Base-by-base conservation (phyloP, 805 yeast genomes). In the Zygosaccharomyces bisporus region DNA sequence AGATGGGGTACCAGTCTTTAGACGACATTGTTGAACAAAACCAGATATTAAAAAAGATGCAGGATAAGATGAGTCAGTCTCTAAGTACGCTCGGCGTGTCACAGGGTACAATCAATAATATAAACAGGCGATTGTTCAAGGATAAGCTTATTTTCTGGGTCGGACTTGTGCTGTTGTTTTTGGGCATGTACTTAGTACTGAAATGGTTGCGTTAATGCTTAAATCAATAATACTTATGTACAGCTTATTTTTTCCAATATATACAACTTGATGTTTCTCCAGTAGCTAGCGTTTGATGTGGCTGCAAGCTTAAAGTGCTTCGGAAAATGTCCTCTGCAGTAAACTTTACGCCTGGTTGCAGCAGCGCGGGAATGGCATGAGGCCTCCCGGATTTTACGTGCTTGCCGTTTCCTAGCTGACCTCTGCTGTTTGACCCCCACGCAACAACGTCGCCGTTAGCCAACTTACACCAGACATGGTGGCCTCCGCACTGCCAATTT, bases 141-240 rank as follows among this genome's bases (percentile, higher is more conserved):
- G 98, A 91, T 63, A 89, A 89, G 61, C 76, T 87, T 73, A 69
- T 93, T 23, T 93, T 93, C 60, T 89, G 85, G 74, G 80, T 82
- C 9, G 86, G 89, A 24, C 79, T 86, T 2, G 35, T 74, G 1
- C 53, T 83, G 23, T 75, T 86, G 65, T 60, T 90, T 45, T 70
- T 81, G 10, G 68, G 77, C 19, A 85, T 89, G 69, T 87, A 80
- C 64, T 72, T 55, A 46, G 80, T 90, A 34, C 62, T 81, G 51
- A 77, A 74, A 57, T 80, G 81, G 72, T 70, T 90, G 44, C 72
- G 86, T 34, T 83, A 64, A 45, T 31, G 7, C 14, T 18, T 7
- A 39, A 29, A 24, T 7, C 20, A 16, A 13, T 33, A 39, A 30
- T 20, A 23, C 13, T 25, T 41, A 29, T 37, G 40, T 44, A 32